Percentiles rank a stretch among this genome's conserved stretches.
These are phyloP conservation scores for Prunus davidiana DNA, from an alignment of 306 rosid genomes.

Conservation along the genomic window DNA sequence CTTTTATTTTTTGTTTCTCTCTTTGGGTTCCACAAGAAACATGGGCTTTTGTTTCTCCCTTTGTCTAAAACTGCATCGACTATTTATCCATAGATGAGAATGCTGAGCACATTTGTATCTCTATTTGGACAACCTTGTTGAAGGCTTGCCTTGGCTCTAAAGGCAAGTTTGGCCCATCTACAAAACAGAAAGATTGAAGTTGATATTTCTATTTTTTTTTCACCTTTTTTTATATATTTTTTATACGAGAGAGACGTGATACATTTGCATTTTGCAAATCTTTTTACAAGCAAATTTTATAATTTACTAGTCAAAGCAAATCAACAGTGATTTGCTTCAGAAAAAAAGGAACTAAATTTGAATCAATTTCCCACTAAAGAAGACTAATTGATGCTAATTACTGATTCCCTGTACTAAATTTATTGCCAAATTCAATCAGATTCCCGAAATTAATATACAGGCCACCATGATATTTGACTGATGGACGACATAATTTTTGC, in stretches of 20 bases:
- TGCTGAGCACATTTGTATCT: neutral
- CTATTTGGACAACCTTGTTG: neutral
- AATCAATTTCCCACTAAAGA: neutral
- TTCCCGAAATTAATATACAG: neutral
- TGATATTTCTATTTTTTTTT: neutral
- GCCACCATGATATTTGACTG: neutral
- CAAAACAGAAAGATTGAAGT: neutral
- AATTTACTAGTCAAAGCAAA: no score
- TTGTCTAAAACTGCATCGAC: neutral
- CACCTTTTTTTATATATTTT: no score
- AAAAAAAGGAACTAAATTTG: no score
- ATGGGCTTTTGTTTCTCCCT: neutral
- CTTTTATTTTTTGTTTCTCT: neutral
- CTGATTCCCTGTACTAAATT: neutral
- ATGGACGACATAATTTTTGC: neutral
- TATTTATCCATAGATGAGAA: neutral
- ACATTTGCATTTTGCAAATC: no score
- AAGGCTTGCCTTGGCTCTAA: neutral
- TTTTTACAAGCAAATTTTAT: no score
- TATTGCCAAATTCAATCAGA: neutral
- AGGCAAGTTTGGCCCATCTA: neutral
- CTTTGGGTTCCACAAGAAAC: no score
- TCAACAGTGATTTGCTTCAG: no score
- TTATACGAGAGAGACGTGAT: no score
- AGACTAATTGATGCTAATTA: neutral